Base-by-base conservation (phyloP, 2,329 filamentous ascomycete species). In the Anisogramma anomala region DNA sequence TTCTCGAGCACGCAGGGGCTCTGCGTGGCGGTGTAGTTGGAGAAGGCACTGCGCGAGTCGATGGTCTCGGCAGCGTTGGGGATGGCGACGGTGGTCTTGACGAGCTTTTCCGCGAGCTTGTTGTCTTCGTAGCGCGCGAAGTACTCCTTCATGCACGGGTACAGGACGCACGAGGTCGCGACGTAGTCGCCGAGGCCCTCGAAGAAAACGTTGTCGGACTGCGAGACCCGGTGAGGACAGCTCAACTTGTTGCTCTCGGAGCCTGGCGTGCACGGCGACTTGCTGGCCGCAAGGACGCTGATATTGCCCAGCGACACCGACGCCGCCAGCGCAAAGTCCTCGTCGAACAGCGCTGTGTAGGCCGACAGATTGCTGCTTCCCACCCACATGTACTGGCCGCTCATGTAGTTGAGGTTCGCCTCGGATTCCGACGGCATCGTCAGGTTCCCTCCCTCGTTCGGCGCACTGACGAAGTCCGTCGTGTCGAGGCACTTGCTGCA, bases 401-500 rank as follows among this genome's bases (percentile, higher is more conserved):
- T 32, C 2, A 8, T 10, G 4, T 47, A 43, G 13, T 40, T 49
- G 26, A 54, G 39, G 40, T 46, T 50, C 25, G 52, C 33, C 11
- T 34, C 39, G 20, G 48, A 14, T n/a, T 46, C 52, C 3, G 52
- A 50, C 14, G 52, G 51, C 14, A 54, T 26, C 3, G 50, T 52
- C 26, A 49, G 36, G 27, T 53, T 53, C 1, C 26, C 28, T 4
- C 27, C 28, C 4, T 22, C 20, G 3, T 34, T 23, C 3, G 38
- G 41, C 10, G 26, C 36, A 6, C 18, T 42, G 11, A 54, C 45
- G 4, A 49, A 38, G 6, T 47, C 23, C 4, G 50, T 55, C 4
- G 47, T 49, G 20, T 55, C 49, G 36, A 53, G 39, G 34, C 53
- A 55, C 2, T 39, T 35, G 32, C 49, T 54, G 27, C 53, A 55